Percentiles rank a stretch among this genome's conserved stretches.
phyloP scores from a whole-genome alignment of 352 stramenopile genomes.

The Phytophthora fragariaefolia region DNA sequence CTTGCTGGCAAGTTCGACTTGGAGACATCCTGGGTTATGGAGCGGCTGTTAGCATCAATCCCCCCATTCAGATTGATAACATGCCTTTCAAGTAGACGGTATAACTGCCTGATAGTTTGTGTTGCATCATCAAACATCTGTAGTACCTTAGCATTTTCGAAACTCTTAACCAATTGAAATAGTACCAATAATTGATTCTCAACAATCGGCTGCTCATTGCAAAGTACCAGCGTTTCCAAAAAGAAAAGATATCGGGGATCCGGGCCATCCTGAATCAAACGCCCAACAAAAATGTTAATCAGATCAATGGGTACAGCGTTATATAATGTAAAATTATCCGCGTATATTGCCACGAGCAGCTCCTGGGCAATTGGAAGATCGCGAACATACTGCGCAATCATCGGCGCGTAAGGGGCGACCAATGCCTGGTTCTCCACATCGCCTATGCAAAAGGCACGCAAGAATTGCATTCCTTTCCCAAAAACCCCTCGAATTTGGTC shows the following conservation, averaged over 20 bases:
- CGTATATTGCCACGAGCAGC: constrained; percentile 63
- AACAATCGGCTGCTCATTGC: constrained; percentile 57
- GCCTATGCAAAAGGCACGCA: constrained; percentile 54
- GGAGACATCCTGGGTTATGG: not conserved
- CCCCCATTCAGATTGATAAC: constrained; percentile 9
- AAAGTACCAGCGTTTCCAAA: constrained; percentile 66
- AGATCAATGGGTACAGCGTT: constrained; percentile 65
- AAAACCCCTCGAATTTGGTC: constrained; percentile 67
- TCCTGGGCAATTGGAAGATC: constrained; percentile 68
- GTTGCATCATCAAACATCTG: constrained; percentile 62
- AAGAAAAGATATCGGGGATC: constrained; percentile 69
- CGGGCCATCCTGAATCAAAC: constrained; percentile 44
- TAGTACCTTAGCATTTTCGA: constrained; percentile 54
- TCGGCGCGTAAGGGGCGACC: constrained; percentile 52
- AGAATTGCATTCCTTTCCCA: constrained; percentile 60
- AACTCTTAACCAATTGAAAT: constrained; percentile 71
- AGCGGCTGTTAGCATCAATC: not conserved
- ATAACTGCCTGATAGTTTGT: constrained; percentile 35
- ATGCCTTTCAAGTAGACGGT: constrained; percentile 42
- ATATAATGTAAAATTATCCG: constrained; percentile 52
- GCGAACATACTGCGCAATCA: constrained; percentile 59
- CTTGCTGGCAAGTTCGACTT: not conserved
- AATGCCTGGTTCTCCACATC: constrained; percentile 59
- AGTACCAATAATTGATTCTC: constrained; percentile 77
- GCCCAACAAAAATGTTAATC: constrained; percentile 59